These are phyloP conservation scores for Dothideomycetes sp. DNA, from an alignment of 2,329 filamentous ascomycete species.

Conservation along the genomic window DNA sequence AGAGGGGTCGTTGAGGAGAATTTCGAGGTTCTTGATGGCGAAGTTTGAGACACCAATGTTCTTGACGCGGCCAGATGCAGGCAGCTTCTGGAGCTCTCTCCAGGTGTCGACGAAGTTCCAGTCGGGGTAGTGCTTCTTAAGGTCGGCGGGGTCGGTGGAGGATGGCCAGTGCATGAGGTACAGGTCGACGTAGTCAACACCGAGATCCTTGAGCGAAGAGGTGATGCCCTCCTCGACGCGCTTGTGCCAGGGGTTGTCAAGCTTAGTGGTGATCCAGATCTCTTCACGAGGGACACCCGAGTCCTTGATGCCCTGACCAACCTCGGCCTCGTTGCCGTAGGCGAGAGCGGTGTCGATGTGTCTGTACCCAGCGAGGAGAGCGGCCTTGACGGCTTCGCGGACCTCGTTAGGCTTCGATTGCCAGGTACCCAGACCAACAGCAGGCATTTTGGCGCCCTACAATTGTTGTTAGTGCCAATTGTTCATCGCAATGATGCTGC, in stretches of 20 bases:
- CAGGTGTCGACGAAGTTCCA: constrained; percentile 69
- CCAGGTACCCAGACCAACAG: constrained; percentile 69
- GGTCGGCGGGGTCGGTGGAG: constrained; percentile 49
- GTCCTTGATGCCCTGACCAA: constrained; percentile 60
- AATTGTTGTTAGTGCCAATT: constrained; percentile 34
- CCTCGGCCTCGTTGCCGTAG: constrained; percentile 68
- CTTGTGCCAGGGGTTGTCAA: constrained; percentile 71
- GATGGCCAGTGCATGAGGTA: constrained; percentile 54
- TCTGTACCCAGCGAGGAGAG: constrained; percentile 12
- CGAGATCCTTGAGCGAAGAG: constrained; percentile 48
- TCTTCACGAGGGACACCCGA: constrained; percentile 53
- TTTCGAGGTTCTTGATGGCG: constrained; percentile 68
- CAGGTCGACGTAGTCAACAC: constrained; percentile 56
- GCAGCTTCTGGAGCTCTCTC: constrained; percentile 31
- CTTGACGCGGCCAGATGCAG: constrained; percentile 54
- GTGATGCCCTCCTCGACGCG: constrained; percentile 52
- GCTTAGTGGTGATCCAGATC: constrained; percentile 72
- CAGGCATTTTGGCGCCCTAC: constrained; percentile 69
- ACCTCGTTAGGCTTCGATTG: constrained; percentile 62
- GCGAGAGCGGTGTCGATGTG: constrained; percentile 53
- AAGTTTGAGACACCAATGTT: constrained; percentile 68
- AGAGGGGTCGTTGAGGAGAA: constrained; percentile 49
- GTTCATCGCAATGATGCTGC: too few species aligned
- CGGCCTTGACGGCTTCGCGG: constrained; percentile 56
- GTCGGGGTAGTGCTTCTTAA: constrained; percentile 59